A percentile compares a stretch with the other conserved stretches of the same genome.
Conservation (phyloP, 345 rosid species). For the Gossypium turneri region DNA sequence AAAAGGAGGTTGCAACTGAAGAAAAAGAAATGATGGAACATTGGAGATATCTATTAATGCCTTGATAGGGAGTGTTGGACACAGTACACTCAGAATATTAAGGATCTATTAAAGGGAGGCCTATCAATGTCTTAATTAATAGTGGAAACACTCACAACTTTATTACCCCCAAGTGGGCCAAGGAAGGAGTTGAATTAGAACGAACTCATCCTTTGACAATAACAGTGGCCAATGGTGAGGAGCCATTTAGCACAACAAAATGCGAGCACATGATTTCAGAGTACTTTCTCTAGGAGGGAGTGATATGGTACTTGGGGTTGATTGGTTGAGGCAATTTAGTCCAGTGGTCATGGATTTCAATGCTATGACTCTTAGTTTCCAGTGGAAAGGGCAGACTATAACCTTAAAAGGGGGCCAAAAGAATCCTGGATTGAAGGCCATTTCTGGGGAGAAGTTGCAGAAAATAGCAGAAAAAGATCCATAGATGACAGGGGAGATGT, state of each 20-base stretch:
- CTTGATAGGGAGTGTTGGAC: not conserved
- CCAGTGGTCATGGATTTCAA: not conserved
- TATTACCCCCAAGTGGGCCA: not conserved
- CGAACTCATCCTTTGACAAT: not conserved
- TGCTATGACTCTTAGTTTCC: not conserved
- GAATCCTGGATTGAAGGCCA: too few relatives aligned
- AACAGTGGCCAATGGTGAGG: not conserved
- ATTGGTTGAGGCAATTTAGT: not conserved
- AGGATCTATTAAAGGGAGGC: not conserved
- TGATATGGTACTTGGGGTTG: not conserved
- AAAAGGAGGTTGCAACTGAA: not conserved
- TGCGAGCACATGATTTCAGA: not conserved
- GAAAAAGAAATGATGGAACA: not conserved
- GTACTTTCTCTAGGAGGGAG: not conserved
- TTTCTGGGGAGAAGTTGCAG: not conserved
- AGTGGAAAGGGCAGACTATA: too few relatives aligned
- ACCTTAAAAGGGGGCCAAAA: not conserved
- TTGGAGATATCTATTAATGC: not conserved
- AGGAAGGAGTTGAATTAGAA: not conserved
- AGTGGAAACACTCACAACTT: not conserved
- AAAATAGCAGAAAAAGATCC: not conserved
- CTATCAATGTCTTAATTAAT: not conserved
- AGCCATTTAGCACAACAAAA: not conserved
- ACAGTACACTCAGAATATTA: not conserved
- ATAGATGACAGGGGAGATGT: not conserved